Percentiles rank a stretch among this genome's conserved stretches.
Evolutionary conservation across 768 basidiomycete genomes (phyloP).

Genomic region (Lactarius trivialis): DNA sequence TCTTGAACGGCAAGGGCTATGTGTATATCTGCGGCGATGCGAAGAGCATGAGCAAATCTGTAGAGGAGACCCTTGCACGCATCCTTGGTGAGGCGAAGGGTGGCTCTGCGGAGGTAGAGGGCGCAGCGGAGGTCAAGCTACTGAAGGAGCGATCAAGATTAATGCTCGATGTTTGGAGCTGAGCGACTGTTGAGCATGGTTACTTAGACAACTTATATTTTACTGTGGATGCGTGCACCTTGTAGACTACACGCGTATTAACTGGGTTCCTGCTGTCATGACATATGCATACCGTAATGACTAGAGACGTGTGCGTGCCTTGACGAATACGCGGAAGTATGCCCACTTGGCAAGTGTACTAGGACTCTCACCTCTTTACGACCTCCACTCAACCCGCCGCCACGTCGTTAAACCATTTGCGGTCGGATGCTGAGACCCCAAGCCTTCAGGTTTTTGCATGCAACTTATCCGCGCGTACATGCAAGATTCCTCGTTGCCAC

Average conservation of each 20-base stretch:
- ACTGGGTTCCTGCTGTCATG: not conserved
- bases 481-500: not conserved
- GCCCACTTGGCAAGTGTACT: not conserved
- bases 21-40: constrained; percentile 97
- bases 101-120: constrained; percentile 81
- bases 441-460: constrained; percentile 1
- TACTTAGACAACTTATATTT: not conserved
- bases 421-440: constrained; percentile 13
- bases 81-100: constrained; percentile 93
- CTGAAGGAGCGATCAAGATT: constrained; percentile 90
- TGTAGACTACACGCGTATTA: constrained; percentile 15
- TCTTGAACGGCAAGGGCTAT: constrained; percentile 94
- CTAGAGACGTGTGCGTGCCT: not conserved
- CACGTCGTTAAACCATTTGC: not conserved
- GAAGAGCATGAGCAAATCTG: constrained; percentile 91
- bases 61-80: constrained; percentile 80
- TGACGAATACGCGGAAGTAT: not conserved
- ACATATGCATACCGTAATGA: not conserved
- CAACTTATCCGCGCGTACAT: not conserved
- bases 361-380: not conserved
- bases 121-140: constrained; percentile 85
- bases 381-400: not conserved
- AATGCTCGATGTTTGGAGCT: constrained; percentile 88
- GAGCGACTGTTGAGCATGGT: constrained; percentile 21
- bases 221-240: not conserved